These are phyloP conservation scores for Zangia roseola DNA, from an alignment of 768 basidiomycete genomes.

Conservation along the genomic window DNA sequence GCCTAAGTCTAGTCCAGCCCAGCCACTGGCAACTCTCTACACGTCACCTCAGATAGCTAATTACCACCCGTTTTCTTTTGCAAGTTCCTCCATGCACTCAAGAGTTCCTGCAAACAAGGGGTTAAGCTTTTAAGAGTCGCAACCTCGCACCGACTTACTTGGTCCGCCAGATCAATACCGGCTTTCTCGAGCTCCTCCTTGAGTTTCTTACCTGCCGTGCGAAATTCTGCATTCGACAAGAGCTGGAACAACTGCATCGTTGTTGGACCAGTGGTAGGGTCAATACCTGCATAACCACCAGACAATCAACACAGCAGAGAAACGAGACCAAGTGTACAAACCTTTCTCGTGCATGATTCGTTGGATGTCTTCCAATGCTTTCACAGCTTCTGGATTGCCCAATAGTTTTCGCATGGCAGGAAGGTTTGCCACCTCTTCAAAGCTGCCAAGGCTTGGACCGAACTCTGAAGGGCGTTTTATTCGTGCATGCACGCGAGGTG, in stretches of 20 bases:
- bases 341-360: slow-evolving; percentile 50
- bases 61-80: slow-evolving; percentile 27
- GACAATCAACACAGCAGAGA: not conserved
- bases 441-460: slow-evolving; percentile 37
- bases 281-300: slow-evolving; percentile 41
- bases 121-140: not conserved
- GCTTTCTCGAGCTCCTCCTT: slow-evolving; percentile 53
- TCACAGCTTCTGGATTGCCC: slow-evolving; percentile 48
- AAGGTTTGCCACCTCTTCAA: slow-evolving; percentile 42
- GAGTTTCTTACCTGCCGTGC: slow-evolving; percentile 44
- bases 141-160: slow-evolving; percentile 37
- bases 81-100: slow-evolving; percentile 38
- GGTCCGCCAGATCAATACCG: slow-evolving; percentile 56
- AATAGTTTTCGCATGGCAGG: slow-evolving; percentile 47
- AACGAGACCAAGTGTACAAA: slow-evolving; percentile 12
- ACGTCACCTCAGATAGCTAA: slow-evolving; percentile 2
- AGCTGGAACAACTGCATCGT: slow-evolving; percentile 55
- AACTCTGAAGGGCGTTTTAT: slow-evolving; percentile 30
- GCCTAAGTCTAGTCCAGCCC: too few species aligned
- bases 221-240: slow-evolving; percentile 51
- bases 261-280: slow-evolving; percentile 46
- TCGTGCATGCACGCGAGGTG: slow-evolving; percentile 29
- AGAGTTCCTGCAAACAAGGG: slow-evolving; percentile 40
- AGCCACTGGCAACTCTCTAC: not conserved
- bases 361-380: slow-evolving; percentile 45